Percentiles rank a stretch among this genome's conserved stretches.
Conservation (phyloP, 305 asterid species). For the Nicotiana rustica region DNA sequence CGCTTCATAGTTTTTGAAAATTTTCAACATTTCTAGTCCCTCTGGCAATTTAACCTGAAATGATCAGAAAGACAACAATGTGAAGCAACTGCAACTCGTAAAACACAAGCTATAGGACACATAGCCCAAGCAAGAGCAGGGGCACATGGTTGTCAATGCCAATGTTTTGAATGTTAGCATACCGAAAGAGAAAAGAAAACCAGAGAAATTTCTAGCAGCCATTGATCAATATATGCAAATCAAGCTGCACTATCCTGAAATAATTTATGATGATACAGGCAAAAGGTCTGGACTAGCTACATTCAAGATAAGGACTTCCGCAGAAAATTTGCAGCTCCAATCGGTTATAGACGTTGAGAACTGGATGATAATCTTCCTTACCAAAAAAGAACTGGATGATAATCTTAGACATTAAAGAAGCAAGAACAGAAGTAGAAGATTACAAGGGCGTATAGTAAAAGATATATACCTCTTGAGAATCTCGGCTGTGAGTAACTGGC, state of each 20-base stretch:
- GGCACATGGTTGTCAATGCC: neutral
- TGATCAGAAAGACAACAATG: slow-evolving; percentile 27
- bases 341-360: neutral
- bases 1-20: slow-evolving; percentile 84
- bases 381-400: neutral
- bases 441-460: slow-evolving; percentile 25
- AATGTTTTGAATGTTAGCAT: slow-evolving; percentile 26
- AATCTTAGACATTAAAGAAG: neutral
- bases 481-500: slow-evolving; percentile 99
- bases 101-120: slow-evolving; percentile 20
- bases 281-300: slow-evolving; percentile 27
- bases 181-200: neutral
- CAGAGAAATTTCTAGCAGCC: slow-evolving; percentile 25
- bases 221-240: neutral
- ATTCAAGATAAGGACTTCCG: slow-evolving; percentile 29
- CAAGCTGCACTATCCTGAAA: slow-evolving; percentile 7
- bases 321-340: slow-evolving; percentile 19
- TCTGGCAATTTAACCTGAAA: slow-evolving; percentile 89
- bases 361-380: neutral
- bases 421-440: slow-evolving; percentile 13
- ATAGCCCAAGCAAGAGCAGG: neutral
- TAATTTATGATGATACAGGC: slow-evolving; percentile 7
- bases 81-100: slow-evolving; percentile 15
- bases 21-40: slow-evolving; percentile 90
- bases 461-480: slow-evolving; percentile 88